A percentile compares a stretch with the other conserved stretches of the same genome.
phyloP scores from a whole-genome alignment of 2,329 filamentous ascomycete genomes.

The Chaetomium sp. region DNA sequence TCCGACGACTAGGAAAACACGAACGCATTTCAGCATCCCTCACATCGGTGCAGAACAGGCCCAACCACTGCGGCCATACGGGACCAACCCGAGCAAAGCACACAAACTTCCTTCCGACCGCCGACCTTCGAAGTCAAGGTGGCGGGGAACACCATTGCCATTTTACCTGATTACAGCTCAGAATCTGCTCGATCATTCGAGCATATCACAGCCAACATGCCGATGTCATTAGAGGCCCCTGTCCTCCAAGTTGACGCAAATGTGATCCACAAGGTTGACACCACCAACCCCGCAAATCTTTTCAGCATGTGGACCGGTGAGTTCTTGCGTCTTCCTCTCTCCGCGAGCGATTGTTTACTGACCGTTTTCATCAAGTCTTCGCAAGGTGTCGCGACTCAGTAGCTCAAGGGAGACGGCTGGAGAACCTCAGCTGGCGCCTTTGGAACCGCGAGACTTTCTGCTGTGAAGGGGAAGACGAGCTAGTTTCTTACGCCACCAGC shows the following conservation, averaged over 20 bases:
- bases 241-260: constrained; percentile 87
- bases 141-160: constrained; percentile 21
- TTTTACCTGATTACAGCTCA: constrained; percentile 18
- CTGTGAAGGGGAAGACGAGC: constrained; percentile 58
- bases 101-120: constrained; percentile 10
- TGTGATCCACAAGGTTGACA: constrained; percentile 92
- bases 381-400: constrained; percentile 90
- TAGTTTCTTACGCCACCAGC: constrained; percentile 37
- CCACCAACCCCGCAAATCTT: constrained; percentile 82
- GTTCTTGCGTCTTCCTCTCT: constrained; percentile 6
- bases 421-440: constrained; percentile 92
- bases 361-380: constrained; percentile 58
- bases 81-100: neutral
- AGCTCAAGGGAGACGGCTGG: constrained; percentile 83
- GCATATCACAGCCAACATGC: constrained; percentile 54
- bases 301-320: constrained; percentile 97
- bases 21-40: too few relatives aligned
- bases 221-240: constrained; percentile 72
- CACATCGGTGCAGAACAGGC: constrained; percentile 22
- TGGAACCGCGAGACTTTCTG: constrained; percentile 94
- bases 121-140: constrained; percentile 21
- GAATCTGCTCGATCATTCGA: constrained; percentile 33
- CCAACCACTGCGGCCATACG: constrained; percentile 16
- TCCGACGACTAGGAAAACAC: too few relatives aligned
- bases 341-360: neutral